Conservation (phyloP, 2,329 filamentous ascomycete species). For the Fusarium austroafricanum region DNA sequence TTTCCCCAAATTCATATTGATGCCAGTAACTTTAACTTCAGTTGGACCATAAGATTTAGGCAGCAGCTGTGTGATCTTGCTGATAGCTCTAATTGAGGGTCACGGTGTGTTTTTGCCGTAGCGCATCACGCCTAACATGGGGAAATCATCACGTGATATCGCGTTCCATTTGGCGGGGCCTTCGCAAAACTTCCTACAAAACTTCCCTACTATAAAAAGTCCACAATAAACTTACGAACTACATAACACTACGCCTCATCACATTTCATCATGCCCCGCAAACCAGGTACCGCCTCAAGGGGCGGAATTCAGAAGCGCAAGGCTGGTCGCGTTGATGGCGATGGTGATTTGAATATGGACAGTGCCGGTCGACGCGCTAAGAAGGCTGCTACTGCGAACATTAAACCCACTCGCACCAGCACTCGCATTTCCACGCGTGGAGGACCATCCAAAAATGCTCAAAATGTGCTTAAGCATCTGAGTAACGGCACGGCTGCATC, state of each 20-base stretch:
- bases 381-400: slow-evolving; percentile 45
- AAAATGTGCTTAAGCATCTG: slow-evolving; percentile 59
- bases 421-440: slow-evolving; percentile 47
- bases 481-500: slow-evolving; percentile 50
- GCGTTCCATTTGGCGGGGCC: not conserved
- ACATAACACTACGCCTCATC: slow-evolving; percentile 1
- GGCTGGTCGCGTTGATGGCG: slow-evolving; percentile 59
- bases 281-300: slow-evolving; percentile 51
- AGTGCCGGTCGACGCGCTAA: slow-evolving; percentile 51
- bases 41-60: too few relatives aligned
- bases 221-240: slow-evolving; percentile 3
- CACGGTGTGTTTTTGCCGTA: too few relatives aligned
- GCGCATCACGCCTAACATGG: too few relatives aligned
- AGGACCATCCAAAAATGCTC: slow-evolving; percentile 53
- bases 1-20: too few relatives aligned
- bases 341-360: slow-evolving; percentile 72
- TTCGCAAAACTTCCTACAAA: too few relatives aligned
- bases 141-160: too few relatives aligned
- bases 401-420: slow-evolving; percentile 45
- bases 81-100: too few relatives aligned
- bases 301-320: slow-evolving; percentile 60
- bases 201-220: not conserved
- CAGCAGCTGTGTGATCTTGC: too few relatives aligned
- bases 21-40: too few relatives aligned
- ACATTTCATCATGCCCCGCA: slow-evolving; percentile 47